Base-by-base conservation (phyloP, 208 protist genomes). In the Vickermania spadyakhi region DNA sequence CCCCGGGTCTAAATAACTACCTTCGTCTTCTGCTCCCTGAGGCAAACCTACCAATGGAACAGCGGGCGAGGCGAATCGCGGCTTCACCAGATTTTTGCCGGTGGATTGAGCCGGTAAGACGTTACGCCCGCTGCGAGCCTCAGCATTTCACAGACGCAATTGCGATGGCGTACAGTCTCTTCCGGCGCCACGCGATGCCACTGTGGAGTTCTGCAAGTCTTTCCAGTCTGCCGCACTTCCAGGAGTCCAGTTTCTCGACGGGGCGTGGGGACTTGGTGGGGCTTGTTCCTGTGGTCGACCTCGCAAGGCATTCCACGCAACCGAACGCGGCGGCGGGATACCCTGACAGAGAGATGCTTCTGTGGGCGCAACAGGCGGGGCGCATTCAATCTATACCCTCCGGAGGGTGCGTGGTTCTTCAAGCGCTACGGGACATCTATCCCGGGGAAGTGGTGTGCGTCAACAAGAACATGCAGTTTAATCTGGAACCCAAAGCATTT, bases 401-500 rank as follows among this genome's bases (percentile, higher is more conserved):
- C 2, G 75, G 64, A 21, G 59, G 3, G 67, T 92, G 89, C 71
- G 91, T 95, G 72, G 83, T 92, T 18, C 80, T 95, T 78, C 88
- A 95, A 64, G 88, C 88, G 1, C 60, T 89, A 57, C 80, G 78
- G n/a, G 84, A 92, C 54, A 91, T 95, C 64, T 58, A 85, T 31
- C 62, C 63, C 18, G 83, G 84, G 31, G 84, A 91, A 52, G 58
- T 87, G 3, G 73, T 95, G 54, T 76, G 84, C 14, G 81, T 89
- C 4, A 70, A 95, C 68, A 92, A 92, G 57, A 95, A 95, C 59
- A 79, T 79, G 2, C 84, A 78, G 60, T 95, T 92, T 55, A 83
- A 89, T 72, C 92, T 95, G 72, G 84, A 92, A 67, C 81, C 86
- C 60, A 81, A 85, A 31, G 77, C 75, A 18, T 95, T 95, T 65